A percentile compares a stretch with the other conserved stretches of the same genome.
phyloP scores from a whole-genome alignment of 2,329 filamentous ascomycete species.

The Gremmenia infestans region DNA sequence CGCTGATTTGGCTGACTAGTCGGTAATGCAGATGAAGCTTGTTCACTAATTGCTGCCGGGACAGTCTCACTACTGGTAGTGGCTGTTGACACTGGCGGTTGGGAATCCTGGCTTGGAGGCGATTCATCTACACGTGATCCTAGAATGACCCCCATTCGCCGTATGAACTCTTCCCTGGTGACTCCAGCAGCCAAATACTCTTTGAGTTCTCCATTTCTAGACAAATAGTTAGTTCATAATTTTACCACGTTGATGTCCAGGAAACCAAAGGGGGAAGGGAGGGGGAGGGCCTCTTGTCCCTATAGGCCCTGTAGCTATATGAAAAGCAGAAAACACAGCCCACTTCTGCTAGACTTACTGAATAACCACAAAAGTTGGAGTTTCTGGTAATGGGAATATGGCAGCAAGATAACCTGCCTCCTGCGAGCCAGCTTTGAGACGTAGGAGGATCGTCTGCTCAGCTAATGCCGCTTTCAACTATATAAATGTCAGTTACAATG shows the following conservation, averaged over 20 bases:
- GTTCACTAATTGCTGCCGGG: not conserved
- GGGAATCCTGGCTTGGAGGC: not conserved
- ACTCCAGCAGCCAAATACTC: slow-evolving; percentile 68
- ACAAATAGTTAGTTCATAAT: slow-evolving; percentile 3
- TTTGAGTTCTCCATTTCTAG: slow-evolving; percentile 68
- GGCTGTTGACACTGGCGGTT: not conserved
- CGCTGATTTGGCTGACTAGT: not conserved
- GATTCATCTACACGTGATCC: slow-evolving; percentile 6
- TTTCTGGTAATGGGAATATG: slow-evolving; percentile 73
- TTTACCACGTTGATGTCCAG: not conserved
- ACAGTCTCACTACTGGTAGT: slow-evolving; percentile 1
- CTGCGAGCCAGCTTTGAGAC: slow-evolving; percentile 65
- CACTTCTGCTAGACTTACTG: slow-evolving; percentile 42
- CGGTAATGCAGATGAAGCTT: not conserved
- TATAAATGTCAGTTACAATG: slow-evolving; percentile 7
- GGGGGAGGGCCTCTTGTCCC: no score
- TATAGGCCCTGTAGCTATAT: no score
- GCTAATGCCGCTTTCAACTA: slow-evolving; percentile 54
- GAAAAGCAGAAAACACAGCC: not conserved
- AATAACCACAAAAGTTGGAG: slow-evolving; percentile 77
- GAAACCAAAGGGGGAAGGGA: no score
- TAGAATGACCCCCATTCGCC: slow-evolving; percentile 43
- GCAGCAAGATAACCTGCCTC: slow-evolving; percentile 79
- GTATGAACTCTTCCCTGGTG: slow-evolving; percentile 60
- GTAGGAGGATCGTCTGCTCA: slow-evolving; percentile 62